Percentiles rank a stretch among this genome's conserved stretches.
Evolutionary conservation across 768 basidiomycete species (phyloP).

Genomic region (Sporobolomyces phaffii): DNA sequence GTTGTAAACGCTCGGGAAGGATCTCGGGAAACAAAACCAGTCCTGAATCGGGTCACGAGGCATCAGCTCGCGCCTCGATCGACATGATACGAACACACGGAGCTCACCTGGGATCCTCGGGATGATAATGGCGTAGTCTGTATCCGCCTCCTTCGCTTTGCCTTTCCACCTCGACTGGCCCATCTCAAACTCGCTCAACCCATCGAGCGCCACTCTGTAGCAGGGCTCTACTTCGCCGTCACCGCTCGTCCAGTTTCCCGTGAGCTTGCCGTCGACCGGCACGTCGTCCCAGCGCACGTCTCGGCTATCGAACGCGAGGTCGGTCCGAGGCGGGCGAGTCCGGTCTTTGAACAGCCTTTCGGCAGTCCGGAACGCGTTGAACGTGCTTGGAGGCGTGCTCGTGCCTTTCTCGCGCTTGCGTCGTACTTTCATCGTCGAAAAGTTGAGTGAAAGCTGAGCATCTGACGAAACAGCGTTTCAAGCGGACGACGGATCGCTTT

Average conservation of each 20-base stretch:
- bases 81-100: too few relatives aligned
- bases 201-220: conserved; percentile 19
- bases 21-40: conserved; percentile 77
- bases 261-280: neutral
- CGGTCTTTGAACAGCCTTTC: conserved; percentile 28
- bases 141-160: conserved; percentile 11
- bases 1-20: conserved; percentile 60
- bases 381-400: neutral
- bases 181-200: conserved; percentile 6
- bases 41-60: conserved; percentile 51
- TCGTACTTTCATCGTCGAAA: neutral
- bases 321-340: neutral
- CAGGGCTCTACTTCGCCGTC: conserved; percentile 1
- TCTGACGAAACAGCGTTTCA: too few relatives aligned
- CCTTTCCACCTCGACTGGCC: conserved; percentile 34
- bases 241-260: conserved; percentile 5
- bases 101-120: conserved; percentile 31
- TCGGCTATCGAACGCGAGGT: conserved; percentile 17
- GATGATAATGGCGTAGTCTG: conserved; percentile 25
- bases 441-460: neutral
- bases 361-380: conserved; percentile 24
- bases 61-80: neutral
- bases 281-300: conserved; percentile 4
- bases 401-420: neutral
- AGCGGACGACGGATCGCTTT: too few relatives aligned